phyloP scores from a whole-genome alignment of 441 rosid species.

The Syzygium syzygioides region DNA sequence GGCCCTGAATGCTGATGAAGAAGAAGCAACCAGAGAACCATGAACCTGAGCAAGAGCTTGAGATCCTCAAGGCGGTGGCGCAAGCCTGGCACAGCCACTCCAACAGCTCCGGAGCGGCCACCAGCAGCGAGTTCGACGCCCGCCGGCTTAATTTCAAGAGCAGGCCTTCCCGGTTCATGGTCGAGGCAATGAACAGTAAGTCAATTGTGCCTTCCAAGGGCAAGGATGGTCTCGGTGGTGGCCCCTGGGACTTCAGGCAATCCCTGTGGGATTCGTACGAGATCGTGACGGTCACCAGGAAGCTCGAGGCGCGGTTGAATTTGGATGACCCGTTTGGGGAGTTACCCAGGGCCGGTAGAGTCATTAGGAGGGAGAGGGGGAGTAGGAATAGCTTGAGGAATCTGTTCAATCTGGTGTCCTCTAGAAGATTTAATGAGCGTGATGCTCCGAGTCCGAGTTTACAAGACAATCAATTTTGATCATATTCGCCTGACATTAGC shows the following conservation, averaged over 20 bases:
- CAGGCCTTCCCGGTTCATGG: conserved; percentile 61
- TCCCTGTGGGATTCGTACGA: conserved; percentile 72
- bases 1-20: conserved; percentile 22
- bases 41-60: conserved; percentile 20
- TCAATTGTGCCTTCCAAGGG: background rate
- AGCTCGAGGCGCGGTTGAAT: conserved; percentile 41
- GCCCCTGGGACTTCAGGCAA: conserved; percentile 57
- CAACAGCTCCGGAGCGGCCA: conserved; percentile 9
- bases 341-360: background rate
- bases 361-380: conserved; percentile 23
- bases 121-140: conserved; percentile 46
- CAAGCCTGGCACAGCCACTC: conserved; percentile 73
- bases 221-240: background rate
- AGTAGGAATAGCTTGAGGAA: conserved; percentile 57
- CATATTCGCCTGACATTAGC: background rate
- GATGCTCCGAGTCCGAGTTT: conserved; percentile 3
- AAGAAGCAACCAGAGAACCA: conserved; percentile 17
- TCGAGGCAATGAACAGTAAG: conserved; percentile 35
- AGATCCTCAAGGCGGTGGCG: conserved; percentile 72
- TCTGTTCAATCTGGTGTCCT: conserved; percentile 44
- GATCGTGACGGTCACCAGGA: conserved; percentile 46
- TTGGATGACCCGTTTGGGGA: conserved; percentile 27
- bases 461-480: background rate
- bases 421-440: conserved; percentile 33
- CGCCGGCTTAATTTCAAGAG: conserved; percentile 30